Evolutionary conservation across 2,329 filamentous ascomycete genomes (phyloP), one percentile per base, ranked within the genome.

Genomic region (Mariannaea elegans): DNA sequence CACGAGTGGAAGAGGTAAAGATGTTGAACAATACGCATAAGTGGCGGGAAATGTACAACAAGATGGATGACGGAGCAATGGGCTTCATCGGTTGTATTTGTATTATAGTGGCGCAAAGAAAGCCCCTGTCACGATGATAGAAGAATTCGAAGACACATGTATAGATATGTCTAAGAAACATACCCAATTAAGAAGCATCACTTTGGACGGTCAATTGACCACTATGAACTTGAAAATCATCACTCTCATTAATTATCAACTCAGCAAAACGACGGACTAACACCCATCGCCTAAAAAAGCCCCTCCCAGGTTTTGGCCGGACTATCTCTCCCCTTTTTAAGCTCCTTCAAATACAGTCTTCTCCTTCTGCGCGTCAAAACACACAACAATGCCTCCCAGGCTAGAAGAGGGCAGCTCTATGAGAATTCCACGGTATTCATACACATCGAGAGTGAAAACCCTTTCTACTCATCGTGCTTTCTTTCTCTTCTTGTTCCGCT

Each of bases 1-100:
- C 89, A 97, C 78, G 90, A 82, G 12, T 99, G 95, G 95, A 97
- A 88, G 81, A 86, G 89, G 77, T 81, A 72, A 70, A 70, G 34
- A 16, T 1, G n/a, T n/a, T n/a, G n/a, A n/a, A n/a, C n/a, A n/a
- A n/a, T n/a, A n/a, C 13, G 34, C 32, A 12, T 7, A 31, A 41
- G 39, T 39, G 31, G 36, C 31, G 31, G 13, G n/a, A 36, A 55
- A 50, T 49, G 55, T 34, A 55, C 50, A 49, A 47, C 31, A 38
- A 24, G 45, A 19, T 56, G 14, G 56, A 46, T 19, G 42, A 36
- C 19, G 45, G 24, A 31, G 48, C 47, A 29, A 38, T 21, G 39
- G 23, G 39, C 14, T 27, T 50, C 45, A 56, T 51, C 46, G 51
- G 68, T 9, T 27, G 24, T 27, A 27, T 27, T 27, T 69, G 66